These are phyloP conservation scores for Lachancea thermotolerans DNA, from an alignment of 805 yeast species.

Conservation along the genomic window DNA sequence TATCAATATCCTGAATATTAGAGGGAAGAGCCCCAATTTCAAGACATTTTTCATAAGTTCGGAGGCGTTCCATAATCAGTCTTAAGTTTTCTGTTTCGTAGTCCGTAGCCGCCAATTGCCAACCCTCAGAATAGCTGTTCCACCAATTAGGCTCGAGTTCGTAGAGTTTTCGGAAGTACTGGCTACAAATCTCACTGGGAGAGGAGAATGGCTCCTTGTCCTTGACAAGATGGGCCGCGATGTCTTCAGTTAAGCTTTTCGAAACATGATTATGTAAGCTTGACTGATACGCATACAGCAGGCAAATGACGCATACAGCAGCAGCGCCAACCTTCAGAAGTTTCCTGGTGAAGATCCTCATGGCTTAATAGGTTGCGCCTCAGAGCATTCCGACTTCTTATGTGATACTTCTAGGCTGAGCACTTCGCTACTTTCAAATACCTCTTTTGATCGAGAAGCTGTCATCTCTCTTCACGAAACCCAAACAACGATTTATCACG, in stretches of 20 bases:
- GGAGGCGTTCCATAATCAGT: slow-evolving; percentile 13
- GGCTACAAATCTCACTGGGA: not conserved
- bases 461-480: not conserved
- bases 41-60: slow-evolving; percentile 19
- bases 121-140: not conserved
- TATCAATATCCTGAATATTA: slow-evolving; percentile 17
- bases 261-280: not conserved
- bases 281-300: too few relatives aligned
- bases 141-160: slow-evolving; percentile 1
- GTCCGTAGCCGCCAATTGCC: not conserved
- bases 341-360: too few relatives aligned
- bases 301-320: too few relatives aligned
- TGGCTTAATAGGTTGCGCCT: too few relatives aligned
- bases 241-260: not conserved
- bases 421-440: not conserved
- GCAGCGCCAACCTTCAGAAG: too few relatives aligned
- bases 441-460: not conserved
- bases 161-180: not conserved
- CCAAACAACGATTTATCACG: not conserved
- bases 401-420: too few relatives aligned
- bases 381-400: too few relatives aligned
- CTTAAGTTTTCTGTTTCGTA: slow-evolving; percentile 1
- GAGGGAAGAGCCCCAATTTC: slow-evolving; percentile 4
- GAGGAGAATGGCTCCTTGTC: not conserved
- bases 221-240: not conserved